Base-by-base conservation (phyloP, 2,329 filamentous ascomycete genomes). In the Pseudogymnoascus sp. region DNA sequence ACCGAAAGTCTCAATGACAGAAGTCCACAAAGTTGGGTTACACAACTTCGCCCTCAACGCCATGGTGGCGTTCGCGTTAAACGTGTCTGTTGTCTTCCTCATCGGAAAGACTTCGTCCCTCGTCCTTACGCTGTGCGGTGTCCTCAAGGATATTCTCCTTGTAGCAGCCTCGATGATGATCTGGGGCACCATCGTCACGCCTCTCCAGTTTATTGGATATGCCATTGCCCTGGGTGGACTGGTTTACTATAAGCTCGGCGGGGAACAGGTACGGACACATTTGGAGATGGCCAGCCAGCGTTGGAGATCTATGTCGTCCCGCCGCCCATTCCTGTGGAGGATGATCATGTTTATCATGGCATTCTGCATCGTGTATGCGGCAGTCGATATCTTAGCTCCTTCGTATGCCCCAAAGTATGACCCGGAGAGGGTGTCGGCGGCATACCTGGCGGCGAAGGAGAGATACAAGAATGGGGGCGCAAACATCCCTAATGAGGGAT, bases 41-140 rank as follows among this genome's bases (percentile, higher is more conserved):
- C 80, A 84, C 70, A 87, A 83, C 22, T 86, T 94, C 70, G 78
- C 92, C 71, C 75, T 86, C 62, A 94, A 93, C 74, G 90, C 89
- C 63, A 77, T 87, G 59, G 85, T 89, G 69, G 90, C 90, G 20
- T 93, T 94, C 76, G 75, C 89, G 68, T 81, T 94, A 64, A 94
- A 94, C 75, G 87, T 93, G 60, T 91, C 90, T 1, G 89, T 93
- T 39, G 90, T 94, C 43, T 90, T 93, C 78, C 74, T 94, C 76
- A 93, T 94, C 71, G 90, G 90, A 78, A 92, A 89, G 79, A 93
- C 90, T 14, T 93, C 89, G 1, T 90, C 89, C 59, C 86, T 94
- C 60, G 87, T 93, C 68, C 86, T 94, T 70, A 94, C 90, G 32
- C 87, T 94, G 54, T 93, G 88, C 71, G 90, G 90, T 78, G 89